Evolutionary conservation across 2,329 filamentous ascomycete genomes (phyloP), one percentile per base, ranked within the genome.

Genomic region (Pyrenophora tritici-repentis): DNA sequence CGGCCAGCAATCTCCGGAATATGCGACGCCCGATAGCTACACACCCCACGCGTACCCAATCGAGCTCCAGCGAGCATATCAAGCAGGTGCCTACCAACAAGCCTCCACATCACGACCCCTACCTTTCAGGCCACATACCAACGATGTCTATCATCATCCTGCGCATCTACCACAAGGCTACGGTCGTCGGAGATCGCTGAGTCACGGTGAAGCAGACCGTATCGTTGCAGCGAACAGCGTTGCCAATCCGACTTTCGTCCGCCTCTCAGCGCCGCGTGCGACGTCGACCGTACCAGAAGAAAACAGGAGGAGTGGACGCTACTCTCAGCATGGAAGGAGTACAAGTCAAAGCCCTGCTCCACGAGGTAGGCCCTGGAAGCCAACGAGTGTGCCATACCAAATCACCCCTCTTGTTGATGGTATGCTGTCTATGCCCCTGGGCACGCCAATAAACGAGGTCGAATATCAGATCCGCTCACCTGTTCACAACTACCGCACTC

Each of bases 101-200:
- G 7, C 26, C 24, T 37, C 47, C 39, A 42, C 17, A 14, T 37
- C 50, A 6, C 42, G 50, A 31, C 50, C 54, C 39, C 35, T 49
- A 12, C 44, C 48, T 16, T 14, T 39, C 18, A 54, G 46, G 32
- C 49, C 43, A 13, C 46, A 50, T 12, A 58, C 52, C 9, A 57
- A 47, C 24, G 44, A 42, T 4, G 32, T 41, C 10, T 44, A 31
- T 39, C 26, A 48, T 32, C 44, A 43, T 16, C 32, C 50, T n/a
- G 24, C 39, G 16, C 53, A 42, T 14, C 33, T 34, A 18, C 18
- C n/a, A 3, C 61, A 40, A 47, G 26, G 20, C 42, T 60, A 57
- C 16, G 45, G 33, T 10, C 66, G 67, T 35, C 64, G 65, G n/a
- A 64, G 65, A 20, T 71, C 69, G 12, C 56, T 67, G n/a, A 68